phyloP scores from a whole-genome alignment of 352 stramenopile genomes.

The Globisporangium camurandrum region DNA sequence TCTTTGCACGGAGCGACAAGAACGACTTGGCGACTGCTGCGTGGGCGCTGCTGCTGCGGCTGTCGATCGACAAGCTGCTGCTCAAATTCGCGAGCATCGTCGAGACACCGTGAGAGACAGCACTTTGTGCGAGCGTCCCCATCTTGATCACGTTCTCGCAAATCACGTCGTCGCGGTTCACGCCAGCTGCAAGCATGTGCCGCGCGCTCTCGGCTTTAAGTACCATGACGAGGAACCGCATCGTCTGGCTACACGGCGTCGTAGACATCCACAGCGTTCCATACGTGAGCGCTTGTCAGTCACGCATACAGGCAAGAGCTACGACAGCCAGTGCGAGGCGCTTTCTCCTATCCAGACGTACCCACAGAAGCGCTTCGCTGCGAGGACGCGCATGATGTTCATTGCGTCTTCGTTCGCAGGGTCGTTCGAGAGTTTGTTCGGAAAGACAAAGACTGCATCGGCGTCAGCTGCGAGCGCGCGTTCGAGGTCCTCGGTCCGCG shows the following conservation, averaged over 20 bases:
- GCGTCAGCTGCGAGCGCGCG: conserved; percentile 44
- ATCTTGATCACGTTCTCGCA: conserved; percentile 88
- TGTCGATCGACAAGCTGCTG: conserved; percentile 67
- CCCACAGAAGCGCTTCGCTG: conserved; percentile 66
- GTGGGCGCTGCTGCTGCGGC: conserved; percentile 15
- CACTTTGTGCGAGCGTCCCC: conserved; percentile 73
- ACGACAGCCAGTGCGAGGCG: conserved; percentile 4
- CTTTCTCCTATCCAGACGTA: conserved; percentile 11
- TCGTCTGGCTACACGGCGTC: conserved; percentile 21
- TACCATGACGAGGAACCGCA: conserved; percentile 73
- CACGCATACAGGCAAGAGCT: too few relatives aligned
- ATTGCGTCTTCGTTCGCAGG: conserved; percentile 66
- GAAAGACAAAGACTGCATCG: conserved; percentile 76
- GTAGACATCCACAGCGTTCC: not conserved
- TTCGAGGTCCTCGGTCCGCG: conserved; percentile 65
- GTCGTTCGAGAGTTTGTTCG: conserved; percentile 72
- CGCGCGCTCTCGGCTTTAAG: conserved; percentile 64
- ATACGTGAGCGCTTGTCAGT: not conserved
- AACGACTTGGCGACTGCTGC: conserved; percentile 8
- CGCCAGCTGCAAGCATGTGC: conserved; percentile 71
- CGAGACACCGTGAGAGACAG: conserved; percentile 63
- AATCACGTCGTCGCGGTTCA: conserved; percentile 75
- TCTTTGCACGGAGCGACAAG: conserved; percentile 19
- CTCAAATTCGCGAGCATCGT: conserved; percentile 82
- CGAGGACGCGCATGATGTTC: conserved; percentile 81